Evolutionary conservation across 805 yeast species (phyloP).

Genomic region (Sporopachydermia quercuum): DNA sequence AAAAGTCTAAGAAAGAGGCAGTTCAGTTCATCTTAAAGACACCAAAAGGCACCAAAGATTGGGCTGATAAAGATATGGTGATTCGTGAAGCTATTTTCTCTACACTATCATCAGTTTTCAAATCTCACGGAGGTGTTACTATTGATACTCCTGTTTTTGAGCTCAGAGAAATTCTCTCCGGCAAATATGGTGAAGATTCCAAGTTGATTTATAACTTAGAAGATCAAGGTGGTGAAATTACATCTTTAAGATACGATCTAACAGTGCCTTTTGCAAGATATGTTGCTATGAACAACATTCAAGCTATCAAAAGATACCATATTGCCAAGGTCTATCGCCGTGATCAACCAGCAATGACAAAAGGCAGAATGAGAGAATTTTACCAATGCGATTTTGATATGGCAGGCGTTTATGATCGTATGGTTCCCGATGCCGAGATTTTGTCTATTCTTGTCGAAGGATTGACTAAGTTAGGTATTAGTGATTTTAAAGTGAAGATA

Average conservation of each 20-base stretch:
- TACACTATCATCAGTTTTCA: slow-evolving; percentile 59
- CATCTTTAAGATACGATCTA: slow-evolving; percentile 88
- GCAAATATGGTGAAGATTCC: slow-evolving; percentile 97
- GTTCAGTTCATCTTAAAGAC: slow-evolving; percentile 70
- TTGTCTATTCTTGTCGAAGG: slow-evolving; percentile 77
- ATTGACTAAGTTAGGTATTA: slow-evolving; percentile 65
- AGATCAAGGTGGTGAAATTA: slow-evolving; percentile 97
- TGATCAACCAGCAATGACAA: slow-evolving; percentile 99
- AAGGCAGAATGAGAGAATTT: slow-evolving; percentile 99
- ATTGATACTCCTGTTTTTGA: slow-evolving; percentile 98
- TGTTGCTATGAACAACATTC: slow-evolving; percentile 89
- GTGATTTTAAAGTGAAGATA: slow-evolving; percentile 79
- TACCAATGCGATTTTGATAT: slow-evolving; percentile 97
- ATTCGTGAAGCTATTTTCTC: slow-evolving; percentile 78
- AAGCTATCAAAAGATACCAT: slow-evolving; percentile 85
- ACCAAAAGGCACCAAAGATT: slow-evolving; percentile 88
- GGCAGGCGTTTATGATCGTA: slow-evolving; percentile 83
- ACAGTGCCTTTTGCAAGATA: slow-evolving; percentile 98
- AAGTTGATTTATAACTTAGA: slow-evolving; percentile 90
- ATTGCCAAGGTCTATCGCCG: slow-evolving; percentile 97
- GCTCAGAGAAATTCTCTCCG: slow-evolving; percentile 85
- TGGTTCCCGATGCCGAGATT: slow-evolving; percentile 95
- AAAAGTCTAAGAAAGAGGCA: slow-evolving; percentile 30
- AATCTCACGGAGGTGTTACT: slow-evolving; percentile 95
- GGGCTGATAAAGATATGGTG: slow-evolving; percentile 98